Conservation (phyloP, 306 rosid genomes). For the Castanopsis chinensis region DNA sequence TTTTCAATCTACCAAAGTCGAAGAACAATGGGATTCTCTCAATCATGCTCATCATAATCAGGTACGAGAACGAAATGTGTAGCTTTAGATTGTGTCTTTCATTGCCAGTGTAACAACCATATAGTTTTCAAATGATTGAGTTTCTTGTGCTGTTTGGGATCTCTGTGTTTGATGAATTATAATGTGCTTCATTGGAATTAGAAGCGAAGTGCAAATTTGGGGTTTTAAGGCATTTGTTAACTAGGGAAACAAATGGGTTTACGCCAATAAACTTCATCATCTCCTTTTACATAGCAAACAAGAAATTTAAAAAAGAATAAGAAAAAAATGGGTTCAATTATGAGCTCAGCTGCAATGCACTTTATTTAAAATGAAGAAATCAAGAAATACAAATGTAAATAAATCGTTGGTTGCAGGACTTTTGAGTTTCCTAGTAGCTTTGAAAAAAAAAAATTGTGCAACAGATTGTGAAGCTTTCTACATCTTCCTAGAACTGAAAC, state of each 20-base stretch:
- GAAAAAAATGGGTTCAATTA: too few relatives aligned
- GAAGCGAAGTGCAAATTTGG: neutral
- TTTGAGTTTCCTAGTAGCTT: neutral
- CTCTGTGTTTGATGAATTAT: neutral
- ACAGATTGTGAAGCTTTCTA: neutral
- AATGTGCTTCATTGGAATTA: neutral
- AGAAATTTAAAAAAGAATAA: too few relatives aligned
- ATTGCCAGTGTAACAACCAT: neutral
- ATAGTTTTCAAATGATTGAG: neutral
- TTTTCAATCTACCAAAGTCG: slow-evolving; percentile 41
- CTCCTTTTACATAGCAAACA: too few relatives aligned
- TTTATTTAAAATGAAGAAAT: too few relatives aligned
- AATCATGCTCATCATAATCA: slow-evolving; percentile 32
- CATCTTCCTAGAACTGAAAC: neutral
- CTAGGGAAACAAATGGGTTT: too few relatives aligned
- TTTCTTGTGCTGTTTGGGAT: neutral
- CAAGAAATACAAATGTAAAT: too few relatives aligned
- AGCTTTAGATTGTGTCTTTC: neutral
- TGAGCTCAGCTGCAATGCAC: too few relatives aligned
- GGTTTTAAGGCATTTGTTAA: neutral
- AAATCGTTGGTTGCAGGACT: neutral
- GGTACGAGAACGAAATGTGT: too few relatives aligned
- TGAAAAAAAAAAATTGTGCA: neutral
- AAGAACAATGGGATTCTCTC: slow-evolving; percentile 17
- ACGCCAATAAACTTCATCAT: too few relatives aligned